Base-by-base conservation (phyloP, 768 basidiomycete genomes). In the Trametes meyenii region DNA sequence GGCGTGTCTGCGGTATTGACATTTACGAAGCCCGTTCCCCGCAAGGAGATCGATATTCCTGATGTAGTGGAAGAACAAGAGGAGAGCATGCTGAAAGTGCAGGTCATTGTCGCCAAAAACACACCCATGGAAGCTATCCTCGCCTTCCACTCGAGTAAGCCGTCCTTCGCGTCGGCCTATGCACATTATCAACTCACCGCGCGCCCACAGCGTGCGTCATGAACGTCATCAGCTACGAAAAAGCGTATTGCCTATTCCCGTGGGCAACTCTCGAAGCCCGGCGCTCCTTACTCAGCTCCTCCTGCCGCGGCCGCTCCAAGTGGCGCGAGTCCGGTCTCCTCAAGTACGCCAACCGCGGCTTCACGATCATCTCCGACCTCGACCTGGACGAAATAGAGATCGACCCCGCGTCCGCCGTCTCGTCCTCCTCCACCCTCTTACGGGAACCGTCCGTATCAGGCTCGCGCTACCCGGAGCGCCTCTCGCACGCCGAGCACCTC, bases 161-260 rank as follows among this genome's bases (percentile, higher is more conserved):
- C 19, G 12, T 14, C 19, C 35, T 24, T 16, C 7, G 24, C 17
- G 11, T 4, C 33, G 5, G 0, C 67, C 72, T 23, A 55, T 72
- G 14, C 59, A 69, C 35, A 21, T 23, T 40, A 45, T 19, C 40
- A 75, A 6, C n/a, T 19, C 73, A 11, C 60, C 69, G n/a, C n/a
- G n/a, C 33, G 13, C 21, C 23, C 54, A n/a, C 45, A 78, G 78
- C 78, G 1, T 75, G 75, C 60, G 79, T 79, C 2, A 78, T 79
- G 76, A 81, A 82, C 56, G 58, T 80, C 0, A 77, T 82, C 60
- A 72, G 74, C 3, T 74, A 75, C 64, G 68, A 77, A 5, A 69
- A 68, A 0, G 81, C 80, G 0, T 79, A 79, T 55, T 73, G 75
- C 3, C 64, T 81, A 13, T 82, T 74, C 63, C 81, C 81, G 1